Evolutionary conservation across 2,329 filamentous ascomycete species (phyloP), one percentile per base, ranked within the genome.

Genomic region (Fusarium veterinarium): DNA sequence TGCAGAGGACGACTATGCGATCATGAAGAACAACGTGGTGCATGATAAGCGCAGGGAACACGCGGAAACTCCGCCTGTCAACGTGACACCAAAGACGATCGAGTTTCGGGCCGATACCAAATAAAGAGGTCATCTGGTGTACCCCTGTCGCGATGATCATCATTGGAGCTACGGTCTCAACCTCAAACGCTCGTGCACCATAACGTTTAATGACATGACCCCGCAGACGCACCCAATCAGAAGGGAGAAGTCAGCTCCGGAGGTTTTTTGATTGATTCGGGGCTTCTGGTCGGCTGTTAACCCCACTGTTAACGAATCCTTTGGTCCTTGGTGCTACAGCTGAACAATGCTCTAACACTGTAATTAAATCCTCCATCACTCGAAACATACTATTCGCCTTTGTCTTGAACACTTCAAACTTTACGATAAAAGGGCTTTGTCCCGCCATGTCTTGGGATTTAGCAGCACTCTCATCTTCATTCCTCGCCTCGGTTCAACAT

Each of bases 41-140:
- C 45, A 44, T 41, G 42, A 40, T 42, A 57, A 14, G 16, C 41
- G 20, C 38, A 55, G 28, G 28, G 41, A 48, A 49, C 42, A 38
- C 20, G 64, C 66, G 64, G 64, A 69, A 46, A 16, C 66, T 69
- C 66, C 58, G 66, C 66, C 58, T 58, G 44, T 64, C 30, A 58
- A 69, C 17, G 49, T 69, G 65, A 64, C 51, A 40, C 64, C 38
- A 41, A 40, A 8, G 20, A 14, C 12, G 31, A 68, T 60, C 40
- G 42, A 40, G 17, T 58, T 60, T 69, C 66, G 66, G 66, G 35
- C 66, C 66, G 66, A 69, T 67, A 33, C 60, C 52, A 62, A 57
- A 7, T 40, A 20, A 8, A 51, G 48, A 58, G 42, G 63, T 67
- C 55, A 67, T 69, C 58, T 42, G 51, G 14, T 28, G 37, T n/a